A percentile compares a stretch with the other conserved stretches of the same genome.
These are phyloP conservation scores for Rhodotorula sp. DNA, from an alignment of 1,284 basidiomycete genomes.

Conservation along the genomic window DNA sequence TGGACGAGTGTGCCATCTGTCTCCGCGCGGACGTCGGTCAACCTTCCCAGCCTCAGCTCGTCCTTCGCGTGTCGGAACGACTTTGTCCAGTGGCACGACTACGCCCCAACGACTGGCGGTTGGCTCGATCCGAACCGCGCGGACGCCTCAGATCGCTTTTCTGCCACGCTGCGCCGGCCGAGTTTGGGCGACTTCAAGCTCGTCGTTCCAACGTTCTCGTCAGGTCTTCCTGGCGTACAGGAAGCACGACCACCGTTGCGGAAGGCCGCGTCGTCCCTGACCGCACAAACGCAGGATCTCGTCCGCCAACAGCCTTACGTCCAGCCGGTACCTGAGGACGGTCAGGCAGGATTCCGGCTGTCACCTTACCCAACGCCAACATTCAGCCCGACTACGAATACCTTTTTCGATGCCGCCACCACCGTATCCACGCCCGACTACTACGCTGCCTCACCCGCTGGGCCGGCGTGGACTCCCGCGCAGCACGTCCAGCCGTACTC, in stretches of 20 bases:
- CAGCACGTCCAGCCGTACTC: background rate
- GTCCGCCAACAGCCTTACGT: background rate
- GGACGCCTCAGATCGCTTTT: background rate
- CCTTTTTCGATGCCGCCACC: background rate
- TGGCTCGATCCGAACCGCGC: conserved; percentile 7
- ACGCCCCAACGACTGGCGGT: background rate
- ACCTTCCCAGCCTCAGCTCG: conserved; percentile 1
- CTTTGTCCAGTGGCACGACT: conserved; percentile 9
- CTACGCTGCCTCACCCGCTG: background rate
- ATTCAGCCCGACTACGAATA: conserved; percentile 6
- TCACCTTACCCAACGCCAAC: conserved; percentile 24
- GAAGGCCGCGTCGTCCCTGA: conserved; percentile 13
- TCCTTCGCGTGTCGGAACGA: background rate
- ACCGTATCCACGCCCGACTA: background rate
- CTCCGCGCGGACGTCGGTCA: conserved; percentile 1
- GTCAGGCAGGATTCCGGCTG: background rate
- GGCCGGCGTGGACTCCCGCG: background rate
- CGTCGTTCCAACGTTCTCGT: background rate
- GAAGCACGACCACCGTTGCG: conserved; percentile 6
- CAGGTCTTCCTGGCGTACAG: background rate
- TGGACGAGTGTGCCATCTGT: background rate
- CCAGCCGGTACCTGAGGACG: background rate
- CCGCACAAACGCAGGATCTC: background rate
- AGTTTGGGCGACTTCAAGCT: conserved; percentile 11
- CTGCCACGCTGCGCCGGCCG: background rate